A percentile compares a stretch with the other conserved stretches of the same genome.
phyloP scores from a whole-genome alignment of 1,139 yeast genomes.

The Yamadazyma triangularis region DNA sequence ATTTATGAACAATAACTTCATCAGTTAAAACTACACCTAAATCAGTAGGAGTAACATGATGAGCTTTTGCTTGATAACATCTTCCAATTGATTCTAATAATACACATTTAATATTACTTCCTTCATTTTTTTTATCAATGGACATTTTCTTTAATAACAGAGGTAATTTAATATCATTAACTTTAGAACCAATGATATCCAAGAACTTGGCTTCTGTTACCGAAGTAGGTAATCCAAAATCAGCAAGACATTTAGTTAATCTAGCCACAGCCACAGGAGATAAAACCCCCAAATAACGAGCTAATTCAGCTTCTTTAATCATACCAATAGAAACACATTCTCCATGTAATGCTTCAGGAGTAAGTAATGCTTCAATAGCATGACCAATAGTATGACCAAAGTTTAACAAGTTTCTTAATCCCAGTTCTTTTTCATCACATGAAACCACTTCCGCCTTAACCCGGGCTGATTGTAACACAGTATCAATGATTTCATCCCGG shows the following conservation, averaged over 20 bases:
- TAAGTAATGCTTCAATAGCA: conserved; percentile 93
- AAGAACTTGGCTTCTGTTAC: conserved; percentile 66
- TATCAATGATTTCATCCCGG: conserved; percentile 66
- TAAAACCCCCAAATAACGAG: conserved; percentile 83
- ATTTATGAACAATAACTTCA: conserved; percentile 64
- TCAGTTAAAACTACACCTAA: conserved; percentile 82
- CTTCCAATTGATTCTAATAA: conserved; percentile 79
- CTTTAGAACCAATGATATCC: conserved; percentile 62
- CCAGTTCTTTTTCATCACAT: conserved; percentile 92
- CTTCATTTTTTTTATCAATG: conserved; percentile 95
- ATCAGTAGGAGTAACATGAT: conserved; percentile 74
- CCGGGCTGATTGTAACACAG: conserved; percentile 80
- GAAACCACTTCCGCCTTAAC: conserved; percentile 96
- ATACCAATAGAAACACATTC: conserved; percentile 97
- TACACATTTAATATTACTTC: conserved; percentile 83
- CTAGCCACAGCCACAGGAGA: conserved; percentile 95
- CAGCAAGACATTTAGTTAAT: conserved; percentile 71
- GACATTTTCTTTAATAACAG: conserved; percentile 78
- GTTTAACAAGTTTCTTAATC: conserved; percentile 84
- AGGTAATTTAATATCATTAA: conserved; percentile 63
- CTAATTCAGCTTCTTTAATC: conserved; percentile 89
- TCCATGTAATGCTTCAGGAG: conserved; percentile 96
- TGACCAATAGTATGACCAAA: conserved; percentile 98
- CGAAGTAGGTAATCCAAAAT: conserved; percentile 82
- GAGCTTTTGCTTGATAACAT: conserved; percentile 87